Evolutionary conservation across 2,329 filamentous ascomycete genomes (phyloP), one percentile per base, ranked within the genome.

Genomic region (Cladophialophora exuberans): DNA sequence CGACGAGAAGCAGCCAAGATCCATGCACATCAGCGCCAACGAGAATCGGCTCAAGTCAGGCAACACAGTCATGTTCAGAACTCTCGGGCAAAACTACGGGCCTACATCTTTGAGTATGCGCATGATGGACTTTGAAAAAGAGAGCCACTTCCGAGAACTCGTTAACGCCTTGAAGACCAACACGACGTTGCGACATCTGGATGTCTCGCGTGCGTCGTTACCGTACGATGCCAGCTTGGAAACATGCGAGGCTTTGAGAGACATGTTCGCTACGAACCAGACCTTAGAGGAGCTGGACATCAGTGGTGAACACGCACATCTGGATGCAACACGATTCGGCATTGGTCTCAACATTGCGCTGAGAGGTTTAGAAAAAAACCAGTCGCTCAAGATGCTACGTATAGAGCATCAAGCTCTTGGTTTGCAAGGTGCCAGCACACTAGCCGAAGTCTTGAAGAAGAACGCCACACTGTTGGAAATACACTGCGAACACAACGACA

Each of bases 381-480:
- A 72, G 26, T 79, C 83, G 1, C 67, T 89, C 50, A 82, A 80
- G 58, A 74, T 84, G 11, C 72, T 89, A 53, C 79, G 81, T 51
- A 85, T 89, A 49, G 83, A 87, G 67, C 76, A 86, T 66, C 86
- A 89, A 70, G 85, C 83, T 60, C 77, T 89, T 5, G 86, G 86
- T 3, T 69, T 88, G 18, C 84, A 86, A 69, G 86, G 86, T 26
- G 86, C 86, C 3, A 87, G 82, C 64, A 87, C 85, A 0, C 74
- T 89, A 30, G 83, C 86, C 1, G 85, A 86, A 15, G 85, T 89
- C 13, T 72, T 89, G 30, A 83, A 86, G 64, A 77, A 77, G 57
- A 89, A 89, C 64, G 75, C 70, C 2, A 81, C 80, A 1, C 72
- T 90, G 4, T 77, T 79, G 22, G 83, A 89, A 66, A 76, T 90